Evolutionary conservation across 495 filamentous ascomycete species (phyloP), one percentile per base, ranked within the genome.

Genomic region (Penicillium robsamsonii): DNA sequence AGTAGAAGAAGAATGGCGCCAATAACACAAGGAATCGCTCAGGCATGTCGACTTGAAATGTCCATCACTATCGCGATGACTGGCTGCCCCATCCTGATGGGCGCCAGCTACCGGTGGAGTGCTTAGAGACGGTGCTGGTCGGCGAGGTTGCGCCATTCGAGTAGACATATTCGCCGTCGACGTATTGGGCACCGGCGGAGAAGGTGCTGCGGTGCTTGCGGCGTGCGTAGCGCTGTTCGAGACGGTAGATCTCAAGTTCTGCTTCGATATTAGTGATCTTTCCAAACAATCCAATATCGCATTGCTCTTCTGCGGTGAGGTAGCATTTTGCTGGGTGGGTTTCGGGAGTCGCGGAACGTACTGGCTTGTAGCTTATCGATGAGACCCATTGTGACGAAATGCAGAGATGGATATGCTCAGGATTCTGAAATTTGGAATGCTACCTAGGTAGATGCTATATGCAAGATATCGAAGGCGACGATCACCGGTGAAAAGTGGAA

Each of bases 131-230:
- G 30, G 71, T 71, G 40, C 70, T 72, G 8, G 73, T 68, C 1
- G 75, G 73, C 17, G 73, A 75, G 44, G 66, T 74, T 10, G 68
- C 51, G 35, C 66, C 67, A 35, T 60, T 64, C 50, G 64, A 62
- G 76, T 87, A 91, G 65, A 95, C 81, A 75, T 94, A 97, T 75
- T 97, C 92, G 69, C 91, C 91, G 70, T 96, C 88, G 62, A 96
- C 87, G 70, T 97, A 97, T 67, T 86, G 81, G 20, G 90, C 92
- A 62, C 90, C 90, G 55, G 83, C 87, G 69, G 87, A 84, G 73
- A 95, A 96, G 56, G 87, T 92, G 52, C 84, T 90, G 74, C 92
- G 90, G 58, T 91, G 86, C 62, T 89, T 88, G 69, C 90, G 87
- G 63, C 85, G 87, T 33, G 90, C 92, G 77, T 97, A 97, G 45